Conservation (phyloP, 768 basidiomycete genomes). For the Calocera viscosa region DNA sequence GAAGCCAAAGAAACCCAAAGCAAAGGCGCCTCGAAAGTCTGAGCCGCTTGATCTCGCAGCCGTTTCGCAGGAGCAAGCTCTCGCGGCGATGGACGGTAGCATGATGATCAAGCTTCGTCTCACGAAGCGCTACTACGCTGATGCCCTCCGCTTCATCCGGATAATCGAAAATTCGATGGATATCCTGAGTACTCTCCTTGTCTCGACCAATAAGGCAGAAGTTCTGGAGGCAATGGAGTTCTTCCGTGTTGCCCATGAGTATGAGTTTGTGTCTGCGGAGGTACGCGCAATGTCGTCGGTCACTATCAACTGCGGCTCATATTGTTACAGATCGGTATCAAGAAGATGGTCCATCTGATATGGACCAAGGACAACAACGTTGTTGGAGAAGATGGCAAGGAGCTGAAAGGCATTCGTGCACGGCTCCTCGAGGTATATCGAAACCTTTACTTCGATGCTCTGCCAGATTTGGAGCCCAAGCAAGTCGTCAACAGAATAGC, state of each 20-base stretch:
- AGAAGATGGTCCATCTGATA: conserved; percentile 92
- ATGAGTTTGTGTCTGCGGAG: conserved; percentile 65
- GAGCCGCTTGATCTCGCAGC: conserved; percentile 52
- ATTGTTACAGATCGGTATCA: conserved; percentile 51
- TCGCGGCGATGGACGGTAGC: conserved; percentile 55
- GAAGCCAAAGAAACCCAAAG: conserved; percentile 26
- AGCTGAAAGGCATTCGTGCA: conserved; percentile 78
- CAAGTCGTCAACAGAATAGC: conserved; percentile 83
- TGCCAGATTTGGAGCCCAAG: conserved; percentile 62
- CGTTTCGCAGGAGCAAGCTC: conserved; percentile 55
- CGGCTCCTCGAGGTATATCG: conserved; percentile 81
- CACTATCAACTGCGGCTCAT: conserved; percentile 12
- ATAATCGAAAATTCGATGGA: conserved; percentile 57
- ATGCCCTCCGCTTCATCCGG: conserved; percentile 73
- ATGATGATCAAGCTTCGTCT: conserved; percentile 55
- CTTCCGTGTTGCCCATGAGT: conserved; percentile 70
- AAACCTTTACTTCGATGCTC: conserved; percentile 73
- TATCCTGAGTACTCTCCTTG: conserved; percentile 61
- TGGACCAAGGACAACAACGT: conserved; percentile 89
- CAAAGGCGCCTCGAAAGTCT: conserved; percentile 50
- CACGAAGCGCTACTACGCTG: conserved; percentile 73
- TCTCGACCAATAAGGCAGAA: conserved; percentile 47
- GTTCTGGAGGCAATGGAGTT: conserved; percentile 49
- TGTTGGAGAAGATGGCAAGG: conserved; percentile 61
- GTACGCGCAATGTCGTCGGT: conserved; percentile 30